These are phyloP conservation scores for Hypoxylon intermedium DNA, from an alignment of 495 filamentous ascomycete species.

Conservation along the genomic window DNA sequence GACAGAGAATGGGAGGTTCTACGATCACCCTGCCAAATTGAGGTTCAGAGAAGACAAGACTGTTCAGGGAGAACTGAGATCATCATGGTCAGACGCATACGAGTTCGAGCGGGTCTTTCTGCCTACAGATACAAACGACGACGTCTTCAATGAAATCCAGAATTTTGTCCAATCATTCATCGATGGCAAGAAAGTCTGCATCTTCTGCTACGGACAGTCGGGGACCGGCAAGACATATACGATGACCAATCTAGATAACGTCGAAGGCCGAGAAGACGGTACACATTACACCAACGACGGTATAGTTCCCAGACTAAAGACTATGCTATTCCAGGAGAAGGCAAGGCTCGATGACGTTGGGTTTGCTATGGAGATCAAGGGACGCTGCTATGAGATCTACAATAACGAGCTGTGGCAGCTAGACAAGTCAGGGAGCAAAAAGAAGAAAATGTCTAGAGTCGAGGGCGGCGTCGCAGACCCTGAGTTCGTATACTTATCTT, in stretches of 20 bases:
- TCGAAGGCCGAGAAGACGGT: constrained; percentile 5
- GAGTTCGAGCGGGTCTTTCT: constrained; percentile 91
- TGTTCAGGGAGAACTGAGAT: constrained; percentile 67
- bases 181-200: constrained; percentile 96
- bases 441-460: constrained; percentile 63
- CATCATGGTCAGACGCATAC: constrained; percentile 58
- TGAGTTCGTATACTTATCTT: constrained; percentile 6
- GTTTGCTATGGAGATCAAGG: constrained; percentile 82
- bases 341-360: constrained; percentile 81
- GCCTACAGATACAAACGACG: constrained; percentile 72
- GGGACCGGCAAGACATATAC: constrained; percentile 96
- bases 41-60: constrained; percentile 67
- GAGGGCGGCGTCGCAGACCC: constrained; percentile 3
- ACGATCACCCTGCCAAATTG: constrained; percentile 59
- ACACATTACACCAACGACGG: constrained; percentile 93
- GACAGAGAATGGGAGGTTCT: constrained; percentile 56
- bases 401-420: constrained; percentile 92
- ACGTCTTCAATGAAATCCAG: constrained; percentile 92
- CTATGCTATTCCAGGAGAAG: constrained; percentile 88
- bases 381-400: constrained; percentile 95
- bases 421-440: constrained; percentile 76
- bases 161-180: constrained; percentile 91
- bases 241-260: constrained; percentile 78
- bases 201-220: constrained; percentile 97
- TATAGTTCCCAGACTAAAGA: constrained; percentile 90